A percentile compares a stretch with the other conserved stretches of the same genome.
phyloP scores from a whole-genome alignment of 2,329 filamentous ascomycete species.

The Colletotrichum simmondsii region DNA sequence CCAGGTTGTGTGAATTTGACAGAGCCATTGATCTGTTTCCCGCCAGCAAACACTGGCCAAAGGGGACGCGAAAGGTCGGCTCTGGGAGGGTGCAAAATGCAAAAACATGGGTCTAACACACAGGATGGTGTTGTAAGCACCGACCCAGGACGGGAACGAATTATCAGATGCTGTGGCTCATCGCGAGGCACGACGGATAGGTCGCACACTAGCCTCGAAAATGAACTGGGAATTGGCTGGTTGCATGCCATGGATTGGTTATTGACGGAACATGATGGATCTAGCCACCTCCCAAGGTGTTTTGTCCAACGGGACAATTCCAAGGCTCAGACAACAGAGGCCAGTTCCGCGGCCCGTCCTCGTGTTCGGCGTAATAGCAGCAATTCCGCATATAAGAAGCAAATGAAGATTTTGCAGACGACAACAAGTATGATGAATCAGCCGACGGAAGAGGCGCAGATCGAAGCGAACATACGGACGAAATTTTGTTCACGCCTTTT shows the following conservation, averaged over 20 bases:
- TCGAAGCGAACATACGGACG: background rate
- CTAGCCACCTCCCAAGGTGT: background rate
- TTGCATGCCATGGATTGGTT: slow-evolving; percentile 9
- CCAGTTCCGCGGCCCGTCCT: slow-evolving; percentile 8
- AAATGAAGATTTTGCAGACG: background rate
- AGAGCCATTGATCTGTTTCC: background rate
- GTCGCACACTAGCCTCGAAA: slow-evolving; percentile 15
- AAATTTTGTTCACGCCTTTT: background rate
- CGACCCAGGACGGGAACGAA: slow-evolving; percentile 10
- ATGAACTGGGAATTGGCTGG: background rate
- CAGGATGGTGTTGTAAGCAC: slow-evolving; percentile 10
- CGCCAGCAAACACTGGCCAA: background rate
- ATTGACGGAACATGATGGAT: slow-evolving; percentile 1
- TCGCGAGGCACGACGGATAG: background rate
- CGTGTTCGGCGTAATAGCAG: slow-evolving; percentile 12
- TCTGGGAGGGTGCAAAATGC: slow-evolving; percentile 1
- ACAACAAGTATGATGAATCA: slow-evolving; percentile 5
- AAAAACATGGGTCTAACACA: slow-evolving; percentile 14
- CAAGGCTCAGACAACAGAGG: background rate
- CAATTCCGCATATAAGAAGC: background rate
- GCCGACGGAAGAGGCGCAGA: background rate
- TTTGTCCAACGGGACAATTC: background rate
- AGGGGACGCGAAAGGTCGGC: background rate
- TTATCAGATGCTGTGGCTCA: slow-evolving; percentile 21
- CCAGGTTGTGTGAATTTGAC: background rate